Percentiles rank a stretch among this genome's conserved stretches.
Evolutionary conservation across 2,329 filamentous ascomycete species (phyloP).

Genomic region (Colletotrichum limetticola): DNA sequence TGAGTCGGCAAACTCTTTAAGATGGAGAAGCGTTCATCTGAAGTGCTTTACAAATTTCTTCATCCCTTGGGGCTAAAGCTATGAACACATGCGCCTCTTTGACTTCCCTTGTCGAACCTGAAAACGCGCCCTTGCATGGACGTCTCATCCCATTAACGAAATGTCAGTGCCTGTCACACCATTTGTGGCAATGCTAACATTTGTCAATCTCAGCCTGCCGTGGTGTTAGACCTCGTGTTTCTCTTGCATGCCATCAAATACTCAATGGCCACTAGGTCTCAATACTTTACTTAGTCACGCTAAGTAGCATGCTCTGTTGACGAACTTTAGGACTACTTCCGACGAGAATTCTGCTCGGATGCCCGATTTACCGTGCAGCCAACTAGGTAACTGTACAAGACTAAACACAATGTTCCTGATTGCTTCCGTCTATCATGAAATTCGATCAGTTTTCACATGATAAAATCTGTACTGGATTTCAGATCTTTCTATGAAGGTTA

Average conservation of each 20-base stretch:
- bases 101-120: neutral
- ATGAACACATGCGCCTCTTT: neutral
- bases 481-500: too few relatives aligned
- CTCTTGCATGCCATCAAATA: neutral
- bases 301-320: neutral
- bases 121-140: slow-evolving; percentile 7
- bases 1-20: neutral
- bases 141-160: neutral
- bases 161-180: slow-evolving; percentile 24
- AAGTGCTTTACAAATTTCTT: slow-evolving; percentile 26
- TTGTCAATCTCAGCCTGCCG: slow-evolving; percentile 3
- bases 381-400: neutral
- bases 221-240: neutral
- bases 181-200: slow-evolving; percentile 8
- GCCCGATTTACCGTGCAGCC: neutral
- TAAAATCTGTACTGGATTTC: too few relatives aligned
- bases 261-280: neutral
- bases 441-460: too few relatives aligned
- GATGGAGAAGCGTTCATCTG: slow-evolving; percentile 13
- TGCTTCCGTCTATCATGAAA: too few relatives aligned
- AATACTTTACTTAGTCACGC: neutral
- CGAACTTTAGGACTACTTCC: neutral
- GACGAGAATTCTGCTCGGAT: neutral
- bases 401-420: too few relatives aligned
- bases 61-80: neutral